Percentiles rank a stretch among this genome's conserved stretches.
Evolutionary conservation across 2,329 filamentous ascomycete genomes (phyloP).

Genomic region (Chrysosporium queenslandicum): DNA sequence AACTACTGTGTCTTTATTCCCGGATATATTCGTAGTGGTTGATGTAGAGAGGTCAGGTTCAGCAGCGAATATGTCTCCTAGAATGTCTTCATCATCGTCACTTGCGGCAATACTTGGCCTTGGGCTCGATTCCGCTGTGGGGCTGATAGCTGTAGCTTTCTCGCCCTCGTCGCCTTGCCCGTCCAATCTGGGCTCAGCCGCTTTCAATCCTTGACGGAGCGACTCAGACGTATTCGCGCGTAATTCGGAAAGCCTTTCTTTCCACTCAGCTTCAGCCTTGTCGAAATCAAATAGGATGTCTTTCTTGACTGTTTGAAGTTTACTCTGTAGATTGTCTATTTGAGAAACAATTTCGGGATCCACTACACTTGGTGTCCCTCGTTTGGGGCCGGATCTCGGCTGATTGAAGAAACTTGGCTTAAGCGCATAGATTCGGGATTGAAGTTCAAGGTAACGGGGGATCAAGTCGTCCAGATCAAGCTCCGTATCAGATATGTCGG

Average conservation of each 20-base stretch:
- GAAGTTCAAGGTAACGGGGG: constrained; percentile 66
- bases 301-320: constrained; percentile 65
- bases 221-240: constrained; percentile 51
- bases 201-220: background rate
- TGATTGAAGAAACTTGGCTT: constrained; percentile 45
- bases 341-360: constrained; percentile 32
- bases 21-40: constrained; percentile 34
- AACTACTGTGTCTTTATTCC: constrained; percentile 31
- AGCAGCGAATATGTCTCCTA: constrained; percentile 50
- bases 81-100: constrained; percentile 39
- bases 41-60: constrained; percentile 30
- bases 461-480: constrained; percentile 66
- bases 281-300: constrained; percentile 65
- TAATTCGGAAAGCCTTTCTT: constrained; percentile 47
- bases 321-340: constrained; percentile 58
- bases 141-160: constrained; percentile 41
- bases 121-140: constrained; percentile 21
- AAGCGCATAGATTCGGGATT: constrained; percentile 55
- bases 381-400: constrained; percentile 34
- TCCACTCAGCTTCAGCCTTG: constrained; percentile 58
- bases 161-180: constrained; percentile 10
- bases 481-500: constrained; percentile 47
- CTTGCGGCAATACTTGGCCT: constrained; percentile 15
- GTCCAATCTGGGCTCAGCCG: constrained; percentile 11
- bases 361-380: constrained; percentile 24